Evolutionary conservation across 306 rosid species (phyloP).

Genomic region (Quercus glauca): DNA sequence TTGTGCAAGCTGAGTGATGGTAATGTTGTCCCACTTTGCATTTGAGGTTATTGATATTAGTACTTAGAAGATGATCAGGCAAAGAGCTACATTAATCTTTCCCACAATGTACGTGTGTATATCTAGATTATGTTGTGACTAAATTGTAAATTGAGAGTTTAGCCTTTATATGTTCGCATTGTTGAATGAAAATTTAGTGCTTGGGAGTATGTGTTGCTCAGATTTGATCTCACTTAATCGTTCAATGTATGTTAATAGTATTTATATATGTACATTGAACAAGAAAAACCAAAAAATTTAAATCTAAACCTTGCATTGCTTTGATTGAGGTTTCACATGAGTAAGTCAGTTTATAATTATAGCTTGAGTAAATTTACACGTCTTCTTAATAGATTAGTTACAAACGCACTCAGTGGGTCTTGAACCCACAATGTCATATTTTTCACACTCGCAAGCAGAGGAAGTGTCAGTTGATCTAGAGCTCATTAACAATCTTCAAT

Average conservation of each 20-base stretch:
- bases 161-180: background rate
- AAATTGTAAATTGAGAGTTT: background rate
- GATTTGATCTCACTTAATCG: background rate
- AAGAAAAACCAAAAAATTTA: background rate
- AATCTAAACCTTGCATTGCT: background rate
- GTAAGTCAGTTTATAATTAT: too few species aligned
- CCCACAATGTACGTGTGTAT: conserved; percentile 3
- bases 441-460: too few species aligned
- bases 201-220: background rate
- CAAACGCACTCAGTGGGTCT: too few species aligned
- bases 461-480: too few species aligned
- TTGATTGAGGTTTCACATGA: too few species aligned
- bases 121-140: background rate
- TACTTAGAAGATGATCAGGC: background rate
- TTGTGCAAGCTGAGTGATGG: background rate
- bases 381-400: too few species aligned
- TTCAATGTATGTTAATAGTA: background rate
- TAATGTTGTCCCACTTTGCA: background rate
- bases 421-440: too few species aligned
- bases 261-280: background rate
- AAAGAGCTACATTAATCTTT: background rate
- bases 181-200: background rate
- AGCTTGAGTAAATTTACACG: too few species aligned
- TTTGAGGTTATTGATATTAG: too few species aligned
- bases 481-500: too few species aligned